Base-by-base conservation (phyloP, 345 rosid species). In the Melastoma malabathricum region DNA sequence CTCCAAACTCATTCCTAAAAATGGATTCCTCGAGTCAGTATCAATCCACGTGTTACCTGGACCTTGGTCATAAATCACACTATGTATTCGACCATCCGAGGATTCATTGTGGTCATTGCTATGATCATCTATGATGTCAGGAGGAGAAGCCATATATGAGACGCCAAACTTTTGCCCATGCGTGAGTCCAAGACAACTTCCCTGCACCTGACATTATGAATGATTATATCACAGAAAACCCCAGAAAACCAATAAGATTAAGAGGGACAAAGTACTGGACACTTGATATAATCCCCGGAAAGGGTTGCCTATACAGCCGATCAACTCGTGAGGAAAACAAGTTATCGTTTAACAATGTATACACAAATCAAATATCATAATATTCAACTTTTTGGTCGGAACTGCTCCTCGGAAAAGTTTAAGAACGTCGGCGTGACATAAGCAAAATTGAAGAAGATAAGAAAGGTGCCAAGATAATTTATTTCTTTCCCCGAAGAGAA, bases 121-220 rank as follows among this genome's bases (percentile, higher is more conserved):
- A 50, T 50, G 18, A 50, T 29, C 54, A 20, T 50, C 14, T 2
- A 27, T 6, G 43, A 50, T 52, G 51, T 74, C 62, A 43, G 65
- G 57, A 38, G 81, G 58, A 44, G 73, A n/a, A n/a, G n/a, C 52
- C 46, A 50, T 16, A 60, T 84, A 78, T n/a, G 70, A 71, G 54
- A 92, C 66, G 46, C 96, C 83, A 49, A 82, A 87, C 63, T 71
- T 87, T 62, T 84, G 95, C 39, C 79, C 95, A 55, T 92, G 88
- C 18, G 84, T 70, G 61, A 82, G 74, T 59, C 96, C 82, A 25
- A 85, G 84, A 51, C 98, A 92, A 66, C 78, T 52, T 17, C 95
- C 96, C 98, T 92, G n/a, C n/a, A 74, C 61, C 56, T 23, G 56
- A 66, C n/a, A n/a, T 16, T 27, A 6, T 6, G 25, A 27, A 17